These are phyloP conservation scores for Exophiala bonariae DNA, from an alignment of 2,329 filamentous ascomycete genomes.

Conservation along the genomic window DNA sequence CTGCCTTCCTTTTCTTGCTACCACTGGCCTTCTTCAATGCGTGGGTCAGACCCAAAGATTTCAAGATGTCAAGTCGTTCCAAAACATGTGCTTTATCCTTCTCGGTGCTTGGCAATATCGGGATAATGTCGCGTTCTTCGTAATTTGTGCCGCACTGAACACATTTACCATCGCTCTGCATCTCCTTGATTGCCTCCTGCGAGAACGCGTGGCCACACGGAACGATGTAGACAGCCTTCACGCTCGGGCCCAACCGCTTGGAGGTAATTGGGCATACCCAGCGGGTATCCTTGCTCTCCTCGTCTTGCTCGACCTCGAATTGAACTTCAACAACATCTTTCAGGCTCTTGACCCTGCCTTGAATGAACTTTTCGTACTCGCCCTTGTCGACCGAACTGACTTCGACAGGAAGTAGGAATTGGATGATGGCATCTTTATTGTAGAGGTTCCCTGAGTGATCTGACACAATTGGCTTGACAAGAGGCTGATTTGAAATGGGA, in stretches of 20 bases:
- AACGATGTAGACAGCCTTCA: conserved; percentile 83
- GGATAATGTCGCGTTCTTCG: conserved; percentile 71
- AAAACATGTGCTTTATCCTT: conserved; percentile 69
- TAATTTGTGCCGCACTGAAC: conserved; percentile 73
- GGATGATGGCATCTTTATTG: conserved; percentile 89
- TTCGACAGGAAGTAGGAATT: conserved; percentile 61
- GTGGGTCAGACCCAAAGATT: conserved; percentile 73
- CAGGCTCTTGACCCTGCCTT: conserved; percentile 70
- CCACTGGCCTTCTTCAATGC: conserved; percentile 76
- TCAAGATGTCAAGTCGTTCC: conserved; percentile 67
- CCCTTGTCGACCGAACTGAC: conserved; percentile 54
- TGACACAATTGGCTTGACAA: conserved; percentile 76
- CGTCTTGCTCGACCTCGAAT: conserved; percentile 57
- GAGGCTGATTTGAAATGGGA: conserved; percentile 75
- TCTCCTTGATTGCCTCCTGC: conserved; percentile 79
- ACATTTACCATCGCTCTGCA: conserved; percentile 62
- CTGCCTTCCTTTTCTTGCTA: conserved; percentile 69
- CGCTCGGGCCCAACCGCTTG: conserved; percentile 76
- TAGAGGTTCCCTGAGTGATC: conserved; percentile 83
- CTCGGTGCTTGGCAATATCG: conserved; percentile 72
- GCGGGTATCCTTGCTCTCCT: conserved; percentile 44
- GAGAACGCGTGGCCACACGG: conserved; percentile 95
- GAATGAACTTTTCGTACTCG: conserved; percentile 63
- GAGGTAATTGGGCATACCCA: conserved; percentile 86
- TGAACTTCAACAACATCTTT: conserved; percentile 86